Evolutionary conservation across 495 filamentous ascomycete genomes (phyloP).

Genomic region (Annulohypoxylon maeteangense): DNA sequence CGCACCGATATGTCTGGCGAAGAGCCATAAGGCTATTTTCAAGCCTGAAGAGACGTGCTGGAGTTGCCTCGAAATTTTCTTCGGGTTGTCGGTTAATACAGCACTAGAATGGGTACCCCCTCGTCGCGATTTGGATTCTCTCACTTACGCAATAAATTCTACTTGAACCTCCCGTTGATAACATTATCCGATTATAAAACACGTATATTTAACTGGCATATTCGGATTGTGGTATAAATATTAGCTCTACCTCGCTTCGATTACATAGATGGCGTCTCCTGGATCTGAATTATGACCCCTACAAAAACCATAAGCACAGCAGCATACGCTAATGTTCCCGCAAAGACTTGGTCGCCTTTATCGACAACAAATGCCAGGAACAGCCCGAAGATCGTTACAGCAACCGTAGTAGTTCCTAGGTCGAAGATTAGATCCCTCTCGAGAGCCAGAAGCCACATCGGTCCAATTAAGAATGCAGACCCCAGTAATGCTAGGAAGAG

Average conservation of each 20-base stretch:
- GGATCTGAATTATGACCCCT: background rate
- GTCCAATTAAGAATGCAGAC: background rate
- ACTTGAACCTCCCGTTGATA: no score
- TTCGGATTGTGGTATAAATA: background rate
- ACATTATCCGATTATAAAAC: no score
- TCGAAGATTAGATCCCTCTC: background rate
- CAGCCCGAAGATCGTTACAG: background rate
- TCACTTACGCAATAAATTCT: background rate
- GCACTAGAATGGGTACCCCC: no score
- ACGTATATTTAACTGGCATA: no score
- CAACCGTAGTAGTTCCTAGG: background rate
- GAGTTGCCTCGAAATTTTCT: constrained; percentile 6
- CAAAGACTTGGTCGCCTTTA: background rate
- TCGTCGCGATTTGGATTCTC: background rate
- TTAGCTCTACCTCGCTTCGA: background rate
- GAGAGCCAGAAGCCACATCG: background rate
- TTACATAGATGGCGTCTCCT: background rate
- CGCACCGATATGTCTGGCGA: background rate
- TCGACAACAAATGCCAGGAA: background rate
- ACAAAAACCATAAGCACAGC: background rate
- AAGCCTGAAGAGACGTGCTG: background rate
- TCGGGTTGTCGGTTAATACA: background rate
- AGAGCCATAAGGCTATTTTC: background rate
- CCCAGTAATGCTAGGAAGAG: background rate
- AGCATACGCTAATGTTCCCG: background rate